Evolutionary conservation across 805 yeast genomes (phyloP).

Genomic region (Saturnispora dispora): DNA sequence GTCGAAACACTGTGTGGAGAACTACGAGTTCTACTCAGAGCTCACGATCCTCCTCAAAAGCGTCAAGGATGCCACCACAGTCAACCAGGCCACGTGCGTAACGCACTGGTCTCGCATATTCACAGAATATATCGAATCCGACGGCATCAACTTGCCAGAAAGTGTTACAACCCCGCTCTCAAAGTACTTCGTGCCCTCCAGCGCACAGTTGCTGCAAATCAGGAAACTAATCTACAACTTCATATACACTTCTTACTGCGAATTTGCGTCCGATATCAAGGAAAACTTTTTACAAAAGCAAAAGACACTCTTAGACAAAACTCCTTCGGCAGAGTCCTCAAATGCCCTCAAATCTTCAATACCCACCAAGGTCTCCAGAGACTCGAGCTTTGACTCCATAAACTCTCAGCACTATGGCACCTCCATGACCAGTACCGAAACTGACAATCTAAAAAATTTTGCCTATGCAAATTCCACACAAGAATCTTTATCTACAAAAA

Average conservation of each 20-base stretch:
- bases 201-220: slow-evolving; percentile 13
- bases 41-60: slow-evolving; percentile 16
- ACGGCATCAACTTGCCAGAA: slow-evolving; percentile 28
- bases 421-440: background rate
- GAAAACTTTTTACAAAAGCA: background rate
- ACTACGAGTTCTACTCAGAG: slow-evolving; percentile 27
- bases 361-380: background rate
- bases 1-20: slow-evolving; percentile 28
- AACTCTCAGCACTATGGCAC: background rate
- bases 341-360: background rate
- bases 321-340: background rate
- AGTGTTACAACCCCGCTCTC: slow-evolving; percentile 16
- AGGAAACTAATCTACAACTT: slow-evolving; percentile 19
- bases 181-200: slow-evolving; percentile 16
- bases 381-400: background rate
- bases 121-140: slow-evolving; percentile 23
- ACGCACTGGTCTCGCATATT: slow-evolving; percentile 21
- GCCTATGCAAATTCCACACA: background rate
- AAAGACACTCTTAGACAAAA: background rate
- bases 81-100: background rate
- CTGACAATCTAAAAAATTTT: background rate
- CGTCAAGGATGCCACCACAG: slow-evolving; percentile 9
- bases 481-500: background rate
- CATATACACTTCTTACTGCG: slow-evolving; percentile 25
- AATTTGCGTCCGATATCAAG: slow-evolving; percentile 18